Evolutionary conservation across 2,329 filamentous ascomycete genomes (phyloP).

Genomic region (Helotiales sp.): DNA sequence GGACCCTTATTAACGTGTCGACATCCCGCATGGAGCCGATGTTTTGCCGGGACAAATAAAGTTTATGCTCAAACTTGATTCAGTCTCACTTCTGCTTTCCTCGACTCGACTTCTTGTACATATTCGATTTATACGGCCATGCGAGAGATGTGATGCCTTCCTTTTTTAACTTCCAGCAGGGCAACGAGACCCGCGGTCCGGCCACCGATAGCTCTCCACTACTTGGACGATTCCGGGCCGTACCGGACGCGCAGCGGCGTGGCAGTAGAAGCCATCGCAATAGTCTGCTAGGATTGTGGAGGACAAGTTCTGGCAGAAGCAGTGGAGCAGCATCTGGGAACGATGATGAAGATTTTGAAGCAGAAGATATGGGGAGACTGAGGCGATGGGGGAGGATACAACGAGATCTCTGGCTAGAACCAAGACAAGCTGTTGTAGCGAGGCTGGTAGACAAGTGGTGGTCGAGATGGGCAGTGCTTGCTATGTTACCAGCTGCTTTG

Average conservation of each 20-base stretch:
- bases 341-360: conserved; percentile 36
- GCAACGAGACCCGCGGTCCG: conserved; percentile 55
- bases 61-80: neutral
- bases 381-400: conserved; percentile 35
- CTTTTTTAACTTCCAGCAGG: conserved; percentile 68
- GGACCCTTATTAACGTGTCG: neutral
- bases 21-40: too few species aligned
- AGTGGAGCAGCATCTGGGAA: conserved; percentile 54
- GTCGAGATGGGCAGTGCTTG: conserved; percentile 59
- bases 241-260: conserved; percentile 45
- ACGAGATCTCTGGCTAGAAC: conserved; percentile 60
- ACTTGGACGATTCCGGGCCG: conserved; percentile 65
- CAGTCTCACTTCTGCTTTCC: neutral
- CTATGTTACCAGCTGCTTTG: conserved; percentile 60
- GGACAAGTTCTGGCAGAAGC: conserved; percentile 28
- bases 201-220: conserved; percentile 57
- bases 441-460: conserved; percentile 63
- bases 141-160: conserved; percentile 51
- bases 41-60: too few species aligned
- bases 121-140: neutral
- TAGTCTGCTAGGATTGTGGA: conserved; percentile 18
- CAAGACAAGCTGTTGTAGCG: conserved; percentile 57
- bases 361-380: conserved; percentile 30
- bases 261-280: conserved; percentile 23
- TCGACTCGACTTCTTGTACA: conserved; percentile 6